Percentiles rank a stretch among this genome's conserved stretches.
phyloP scores from a whole-genome alignment of 2,329 filamentous ascomycete genomes.

The Aureobasidium lini region DNA sequence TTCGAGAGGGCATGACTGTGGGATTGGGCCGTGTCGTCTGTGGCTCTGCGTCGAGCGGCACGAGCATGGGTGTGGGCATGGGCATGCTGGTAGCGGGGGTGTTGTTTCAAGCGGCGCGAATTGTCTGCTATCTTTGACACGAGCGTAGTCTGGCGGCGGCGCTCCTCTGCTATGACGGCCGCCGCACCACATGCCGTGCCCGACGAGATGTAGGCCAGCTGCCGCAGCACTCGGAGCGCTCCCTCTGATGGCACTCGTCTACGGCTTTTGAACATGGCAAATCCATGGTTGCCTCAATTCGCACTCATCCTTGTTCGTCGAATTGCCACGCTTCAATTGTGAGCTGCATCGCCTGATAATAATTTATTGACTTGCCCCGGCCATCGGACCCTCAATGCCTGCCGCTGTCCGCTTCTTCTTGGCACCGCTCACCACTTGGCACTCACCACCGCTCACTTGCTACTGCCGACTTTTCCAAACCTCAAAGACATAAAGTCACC shows the following conservation, averaged over 20 bases:
- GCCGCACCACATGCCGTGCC: conserved; percentile 30
- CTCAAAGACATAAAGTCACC: too few species aligned
- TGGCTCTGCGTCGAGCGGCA: neutral
- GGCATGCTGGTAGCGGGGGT: conserved; percentile 8
- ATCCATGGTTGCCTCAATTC: conserved; percentile 12
- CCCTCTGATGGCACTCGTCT: conserved; percentile 30
- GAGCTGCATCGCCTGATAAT: neutral
- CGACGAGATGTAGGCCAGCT: conserved; percentile 33
- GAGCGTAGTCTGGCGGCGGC: conserved; percentile 26
- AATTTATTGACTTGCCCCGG: neutral
- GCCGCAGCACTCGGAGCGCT: conserved; percentile 29
- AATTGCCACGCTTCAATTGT: neutral
- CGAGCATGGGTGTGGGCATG: neutral
- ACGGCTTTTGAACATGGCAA: conserved; percentile 24
- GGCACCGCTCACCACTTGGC: too few species aligned
- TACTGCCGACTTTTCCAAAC: too few species aligned
- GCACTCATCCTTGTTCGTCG: neutral
- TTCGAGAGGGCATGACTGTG: neutral
- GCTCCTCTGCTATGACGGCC: conserved; percentile 30
- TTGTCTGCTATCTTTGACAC: conserved; percentile 31
- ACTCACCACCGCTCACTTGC: too few species aligned
- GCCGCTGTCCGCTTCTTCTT: too few species aligned
- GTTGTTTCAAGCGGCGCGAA: conserved; percentile 16
- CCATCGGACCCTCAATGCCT: neutral
- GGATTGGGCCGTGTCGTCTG: neutral